Base-by-base conservation (phyloP, 2,329 filamentous ascomycete genomes). In the Chaetomiaceae sp. region DNA sequence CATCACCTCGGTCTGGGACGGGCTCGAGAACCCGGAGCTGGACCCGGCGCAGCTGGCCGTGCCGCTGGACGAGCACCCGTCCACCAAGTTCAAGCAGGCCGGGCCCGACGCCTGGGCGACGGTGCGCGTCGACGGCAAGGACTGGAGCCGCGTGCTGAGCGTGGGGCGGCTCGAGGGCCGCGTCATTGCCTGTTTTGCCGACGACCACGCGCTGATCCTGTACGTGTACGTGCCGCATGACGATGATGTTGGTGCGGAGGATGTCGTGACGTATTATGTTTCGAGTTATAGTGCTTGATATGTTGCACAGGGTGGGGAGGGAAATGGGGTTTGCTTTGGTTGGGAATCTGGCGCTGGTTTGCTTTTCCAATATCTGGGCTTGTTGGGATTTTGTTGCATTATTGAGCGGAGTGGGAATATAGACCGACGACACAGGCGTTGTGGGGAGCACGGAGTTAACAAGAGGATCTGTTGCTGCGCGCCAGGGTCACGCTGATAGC, bases 131-230 rank as follows among this genome's bases (percentile, higher is more conserved):
- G 93, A 97, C 69, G 93, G 90, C 30, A 86, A 83, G 66, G 93
- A 99, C 66, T 97, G 93, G 92, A 89, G 89, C 27, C 83, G 82
- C 59, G 92, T 97, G n/a, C 75, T 99, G 58, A 95, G 89, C 66
- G 91, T 97, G 12, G 92, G 92, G 1, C 77, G 91, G 44, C 72
- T 97, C 25, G 92, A 93, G 60, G 92, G 90, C 1, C 79, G 89
- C 59, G 92, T 97, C 45, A 93, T 97, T 73, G 93, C 91, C 50
- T 96, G 91, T 65, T 90, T 95, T 67, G 83, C 83, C 34, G 77
- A 93, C 62, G 86, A 88, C 47, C 84, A 90, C 65, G 87, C 88
- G 2, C 67, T 95, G 55, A 89, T 93, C 35, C 72, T 93, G 21
- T 93, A 93, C 63, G 89, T 93, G 3, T 93, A 90, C 60, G 75